Evolutionary conservation across 1,284 basidiomycete genomes (phyloP), one percentile per base, ranked within the genome.

Genomic region (Microstroma glucosiphilum): DNA sequence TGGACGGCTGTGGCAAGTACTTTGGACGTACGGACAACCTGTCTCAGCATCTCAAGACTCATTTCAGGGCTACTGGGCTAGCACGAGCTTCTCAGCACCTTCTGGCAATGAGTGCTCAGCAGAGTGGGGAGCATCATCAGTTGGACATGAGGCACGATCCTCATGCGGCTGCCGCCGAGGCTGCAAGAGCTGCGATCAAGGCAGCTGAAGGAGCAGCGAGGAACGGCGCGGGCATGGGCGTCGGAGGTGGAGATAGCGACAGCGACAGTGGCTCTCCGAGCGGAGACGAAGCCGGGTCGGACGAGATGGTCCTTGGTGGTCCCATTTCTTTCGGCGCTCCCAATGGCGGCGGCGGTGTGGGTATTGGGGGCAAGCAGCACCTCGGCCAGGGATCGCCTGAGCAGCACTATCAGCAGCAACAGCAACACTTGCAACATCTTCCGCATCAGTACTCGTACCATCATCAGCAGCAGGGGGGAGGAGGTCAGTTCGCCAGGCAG

Each of bases 1-100:
- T 73, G 23, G 69, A 71, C 40, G 68, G 71, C n/a, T 79, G 77
- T 59, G 67, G 70, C 48, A 78, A 78, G 63, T 69, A 64, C 60
- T 79, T 79, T 54, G 75, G 76, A 23, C 67, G 77, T 11, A 72
- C 75, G 12, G 77, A 79, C 60, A 79, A 79, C 49, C 68, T 78
- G 13, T 67, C 73, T 3, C 77, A 79, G 66, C 77, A 79, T 58
- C 64, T 77, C 62, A 78, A 77, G 69, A 79, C 77, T 42, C 77
- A 79, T 58, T 76, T 68, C 67, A 66, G 71, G n/a, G 58, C 37
- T 17, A 43, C 42, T 23, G 61, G 61, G 19, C 26, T 56, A 26
- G 54, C 43, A 4, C 40, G 51, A 21, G 60, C 57, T 11, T 53
- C 17, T 1, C 21, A 37, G 19, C 53, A 61, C 30, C 56, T 65